These are phyloP conservation scores for Zelopaecilomyces penicillatus DNA, from an alignment of 2,329 filamentous ascomycete genomes.

Conservation along the genomic window DNA sequence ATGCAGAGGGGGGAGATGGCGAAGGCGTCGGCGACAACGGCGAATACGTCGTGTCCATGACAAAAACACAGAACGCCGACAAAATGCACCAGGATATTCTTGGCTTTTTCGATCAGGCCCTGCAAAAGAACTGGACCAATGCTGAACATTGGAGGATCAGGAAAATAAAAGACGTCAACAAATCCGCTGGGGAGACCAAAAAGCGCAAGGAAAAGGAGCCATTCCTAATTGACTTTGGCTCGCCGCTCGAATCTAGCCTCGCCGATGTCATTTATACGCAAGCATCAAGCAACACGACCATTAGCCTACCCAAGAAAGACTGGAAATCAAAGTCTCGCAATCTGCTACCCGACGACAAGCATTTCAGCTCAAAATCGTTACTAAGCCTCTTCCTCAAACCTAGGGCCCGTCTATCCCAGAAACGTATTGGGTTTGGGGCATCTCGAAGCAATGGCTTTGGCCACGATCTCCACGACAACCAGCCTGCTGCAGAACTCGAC, in stretches of 20 bases:
- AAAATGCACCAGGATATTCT: constrained; percentile 84
- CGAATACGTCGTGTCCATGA: constrained; percentile 73
- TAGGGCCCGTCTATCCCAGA: constrained; percentile 70
- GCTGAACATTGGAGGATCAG: constrained; percentile 98
- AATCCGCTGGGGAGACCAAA: constrained; percentile 51
- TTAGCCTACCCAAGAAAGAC: constrained; percentile 84
- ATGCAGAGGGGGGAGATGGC: constrained; percentile 33
- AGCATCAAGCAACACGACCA: constrained; percentile 69
- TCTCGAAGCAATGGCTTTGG: constrained; percentile 31
- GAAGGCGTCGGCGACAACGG: constrained; percentile 46
- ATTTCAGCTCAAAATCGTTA: constrained; percentile 90
- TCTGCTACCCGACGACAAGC: constrained; percentile 91
- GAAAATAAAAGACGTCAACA: constrained; percentile 73
- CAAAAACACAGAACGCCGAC: constrained; percentile 55
- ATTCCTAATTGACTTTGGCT: constrained; percentile 85
- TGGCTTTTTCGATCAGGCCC: constrained; percentile 93
- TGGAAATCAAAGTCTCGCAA: constrained; percentile 93
- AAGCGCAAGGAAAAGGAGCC: constrained; percentile 91
- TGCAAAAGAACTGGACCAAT: constrained; percentile 95
- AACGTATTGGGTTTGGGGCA: constrained; percentile 43
- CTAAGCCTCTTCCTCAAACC: constrained; percentile 90
- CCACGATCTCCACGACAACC: constrained; percentile 36
- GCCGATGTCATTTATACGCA: constrained; percentile 75
- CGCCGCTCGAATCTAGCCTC: constrained; percentile 61
- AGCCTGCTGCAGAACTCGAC: constrained; percentile 72